These are phyloP conservation scores for Hypoxylon fragiforme DNA, from an alignment of 495 filamentous ascomycete species.

Conservation along the genomic window DNA sequence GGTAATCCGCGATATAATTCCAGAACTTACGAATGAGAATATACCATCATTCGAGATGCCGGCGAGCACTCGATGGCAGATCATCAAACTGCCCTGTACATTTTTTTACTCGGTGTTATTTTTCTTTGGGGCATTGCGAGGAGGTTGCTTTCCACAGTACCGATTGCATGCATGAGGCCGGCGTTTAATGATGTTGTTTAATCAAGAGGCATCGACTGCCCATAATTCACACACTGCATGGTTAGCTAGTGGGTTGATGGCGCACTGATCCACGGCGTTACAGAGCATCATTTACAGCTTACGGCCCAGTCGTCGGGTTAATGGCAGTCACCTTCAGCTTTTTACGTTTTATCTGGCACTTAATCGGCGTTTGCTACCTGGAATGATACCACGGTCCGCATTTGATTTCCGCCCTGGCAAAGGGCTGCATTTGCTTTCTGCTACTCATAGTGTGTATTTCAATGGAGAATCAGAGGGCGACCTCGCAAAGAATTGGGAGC, in stretches of 20 bases:
- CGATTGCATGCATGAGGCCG: conserved; percentile 48
- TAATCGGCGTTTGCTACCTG: conserved; percentile 42
- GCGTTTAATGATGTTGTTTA: conserved; percentile 46
- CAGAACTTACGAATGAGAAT: conserved; percentile 11
- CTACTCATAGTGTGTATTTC: conserved; percentile 40
- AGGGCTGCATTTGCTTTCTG: conserved; percentile 35
- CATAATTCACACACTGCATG: conserved; percentile 34
- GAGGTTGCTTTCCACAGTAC: conserved; percentile 44
- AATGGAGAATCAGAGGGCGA: conserved; percentile 40
- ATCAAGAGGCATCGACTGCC: conserved; percentile 28
- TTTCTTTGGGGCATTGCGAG: conserved; percentile 42
- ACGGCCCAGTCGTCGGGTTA: conserved; percentile 31
- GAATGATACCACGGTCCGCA: conserved; percentile 46
- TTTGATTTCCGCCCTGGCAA: conserved; percentile 37
- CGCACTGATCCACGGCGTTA: conserved; percentile 39
- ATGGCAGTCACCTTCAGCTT: conserved; percentile 41
- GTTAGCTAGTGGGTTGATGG: conserved; percentile 25
- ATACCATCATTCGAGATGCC: conserved; percentile 34
- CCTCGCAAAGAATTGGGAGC: conserved; percentile 33
- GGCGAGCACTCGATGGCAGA: conserved; percentile 39
- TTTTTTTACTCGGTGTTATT: conserved; percentile 31
- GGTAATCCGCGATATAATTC: conserved; percentile 44
- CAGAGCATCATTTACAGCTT: conserved; percentile 31
- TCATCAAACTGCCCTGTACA: conserved; percentile 45
- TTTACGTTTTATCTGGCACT: conserved; percentile 33